A percentile compares a stretch with the other conserved stretches of the same genome.
These are phyloP conservation scores for Yamadazyma sp. DNA, from an alignment of 805 yeast genomes.

Conservation along the genomic window DNA sequence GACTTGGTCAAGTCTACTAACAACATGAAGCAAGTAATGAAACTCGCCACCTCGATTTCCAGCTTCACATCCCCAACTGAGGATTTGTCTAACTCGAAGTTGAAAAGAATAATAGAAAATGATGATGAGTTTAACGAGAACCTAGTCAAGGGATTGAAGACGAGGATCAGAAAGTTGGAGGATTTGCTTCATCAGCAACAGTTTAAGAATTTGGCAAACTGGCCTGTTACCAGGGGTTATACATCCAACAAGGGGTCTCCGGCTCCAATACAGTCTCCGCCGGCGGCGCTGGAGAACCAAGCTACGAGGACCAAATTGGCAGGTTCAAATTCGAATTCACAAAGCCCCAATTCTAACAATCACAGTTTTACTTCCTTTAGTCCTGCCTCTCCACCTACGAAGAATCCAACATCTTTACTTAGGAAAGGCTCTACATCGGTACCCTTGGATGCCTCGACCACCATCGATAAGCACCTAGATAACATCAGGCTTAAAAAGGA, in stretches of 20 bases:
- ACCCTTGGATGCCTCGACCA: constrained; percentile 33
- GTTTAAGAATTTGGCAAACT: constrained; percentile 50
- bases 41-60: constrained; percentile 32
- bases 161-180: constrained; percentile 75
- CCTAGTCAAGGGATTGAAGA: constrained; percentile 60
- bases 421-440: constrained; percentile 18
- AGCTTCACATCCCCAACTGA: constrained; percentile 23
- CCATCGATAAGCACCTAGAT: constrained; percentile 44
- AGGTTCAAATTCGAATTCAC: neutral
- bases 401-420: constrained; percentile 30
- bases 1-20: constrained; percentile 43
- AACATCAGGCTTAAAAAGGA: constrained; percentile 38
- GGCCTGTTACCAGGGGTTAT: constrained; percentile 34
- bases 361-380: neutral
- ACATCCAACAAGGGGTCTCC: constrained; percentile 4
- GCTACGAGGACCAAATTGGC: neutral
- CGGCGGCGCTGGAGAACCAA: neutral
- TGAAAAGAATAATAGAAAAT: constrained; percentile 16
- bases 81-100: constrained; percentile 13
- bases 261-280: constrained; percentile 2
- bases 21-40: constrained; percentile 35
- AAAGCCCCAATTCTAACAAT: neutral
- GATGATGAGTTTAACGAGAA: constrained; percentile 36
- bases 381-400: constrained; percentile 1
- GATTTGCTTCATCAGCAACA: constrained; percentile 73